Evolutionary conservation across 179 eudicot species (phyloP), one percentile per base, ranked within the genome.

Genomic region (Silene noctiflora): DNA sequence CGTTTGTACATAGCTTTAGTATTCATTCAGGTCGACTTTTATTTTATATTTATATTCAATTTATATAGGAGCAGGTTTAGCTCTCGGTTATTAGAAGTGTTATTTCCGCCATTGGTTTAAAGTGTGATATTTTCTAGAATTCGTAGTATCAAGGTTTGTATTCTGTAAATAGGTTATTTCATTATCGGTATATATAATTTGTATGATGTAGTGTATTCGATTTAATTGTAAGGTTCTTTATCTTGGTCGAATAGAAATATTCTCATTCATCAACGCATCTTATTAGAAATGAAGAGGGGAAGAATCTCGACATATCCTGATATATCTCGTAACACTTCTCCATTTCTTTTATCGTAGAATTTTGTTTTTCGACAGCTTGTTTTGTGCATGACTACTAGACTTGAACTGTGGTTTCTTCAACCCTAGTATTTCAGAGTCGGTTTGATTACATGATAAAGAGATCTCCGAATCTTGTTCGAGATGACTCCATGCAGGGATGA

Each of bases 1-100:
- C 85, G 75, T 85, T 85, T 89, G 84, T 81, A 75, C 79, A 81
- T 83, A 83, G 88, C 79, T n/a, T 86, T 92, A 92, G 89, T 77
- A 79, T 75, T 87, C 79, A 79, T 84, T 81, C 61, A 65, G 81
- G 76, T 67, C 42, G 42, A 59, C 70, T 74, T 29, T 74, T 69
- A 79, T 67, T 67, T 67, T 62, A 27, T 79, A 75, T 67, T 67
- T 62, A 27, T 79, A 75, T 75, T 79, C 79, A 71, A 64, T 70
- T 75, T 21, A 79, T 74, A 75, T 79, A 67, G 73, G 58, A 58
- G 60, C 17, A 29, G 70, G 33, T 39, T 16, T 60, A 70, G 35
- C 8, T 13, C 14, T 70, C 60, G 63, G 64, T 53, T 75, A 65
- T 58, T 75, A 51, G 82, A 25, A 71, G 71, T 42, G 72, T 75